Conservation (phyloP, 306 rosid genomes). For the Citrullus mucosospermus region DNA sequence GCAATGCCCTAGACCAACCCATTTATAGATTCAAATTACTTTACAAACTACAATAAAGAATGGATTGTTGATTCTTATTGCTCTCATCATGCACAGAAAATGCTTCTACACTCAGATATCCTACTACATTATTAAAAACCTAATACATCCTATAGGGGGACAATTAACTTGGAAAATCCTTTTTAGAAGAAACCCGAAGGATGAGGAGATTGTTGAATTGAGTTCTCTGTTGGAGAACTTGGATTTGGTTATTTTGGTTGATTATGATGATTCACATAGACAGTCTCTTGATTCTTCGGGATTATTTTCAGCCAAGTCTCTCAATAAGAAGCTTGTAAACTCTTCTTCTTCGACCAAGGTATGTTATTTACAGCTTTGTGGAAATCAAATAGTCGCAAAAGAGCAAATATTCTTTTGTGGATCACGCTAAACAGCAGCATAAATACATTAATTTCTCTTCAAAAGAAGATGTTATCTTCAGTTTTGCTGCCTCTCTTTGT, state of each 20-base stretch:
- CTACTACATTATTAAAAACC: not conserved
- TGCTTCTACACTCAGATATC: not conserved
- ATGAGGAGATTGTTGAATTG: not conserved
- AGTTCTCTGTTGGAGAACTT: not conserved
- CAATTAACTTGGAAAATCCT: not conserved
- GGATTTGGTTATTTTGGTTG: not conserved
- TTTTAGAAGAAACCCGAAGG: not conserved
- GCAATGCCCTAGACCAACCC: too few relatives aligned
- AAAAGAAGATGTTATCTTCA: not conserved
- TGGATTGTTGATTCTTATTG: not conserved
- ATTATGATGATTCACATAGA: not conserved
- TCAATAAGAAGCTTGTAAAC: not conserved
- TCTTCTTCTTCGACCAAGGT: not conserved
- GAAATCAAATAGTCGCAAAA: not conserved
- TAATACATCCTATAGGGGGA: not conserved
- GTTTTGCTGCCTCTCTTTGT: not conserved
- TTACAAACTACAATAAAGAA: too few relatives aligned
- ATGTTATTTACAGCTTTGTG: not conserved
- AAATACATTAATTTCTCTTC: not conserved
- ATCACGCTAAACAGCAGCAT: not conserved
- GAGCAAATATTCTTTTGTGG: not conserved
- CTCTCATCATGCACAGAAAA: not conserved
- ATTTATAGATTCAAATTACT: too few relatives aligned
- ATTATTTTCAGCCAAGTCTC: not conserved
- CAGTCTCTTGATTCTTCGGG: not conserved